Evolutionary conservation across 805 yeast genomes (phyloP), one percentile per base, ranked within the genome.

Genomic region (Pichia eremophila): DNA sequence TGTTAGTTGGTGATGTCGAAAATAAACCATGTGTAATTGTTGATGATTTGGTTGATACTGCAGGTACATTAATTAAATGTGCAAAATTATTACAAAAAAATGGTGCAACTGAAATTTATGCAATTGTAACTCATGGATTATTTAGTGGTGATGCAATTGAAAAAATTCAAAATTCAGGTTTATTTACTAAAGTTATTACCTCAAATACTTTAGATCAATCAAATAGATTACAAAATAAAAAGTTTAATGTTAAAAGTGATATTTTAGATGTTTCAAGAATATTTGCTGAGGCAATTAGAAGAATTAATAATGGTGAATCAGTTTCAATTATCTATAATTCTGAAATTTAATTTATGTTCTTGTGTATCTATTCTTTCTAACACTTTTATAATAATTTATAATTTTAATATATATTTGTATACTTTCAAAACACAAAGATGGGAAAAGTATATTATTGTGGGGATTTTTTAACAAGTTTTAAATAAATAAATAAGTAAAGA

Each of bases 221-320:
- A 6, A 75, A 73, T 22, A 78, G 74, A 46, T 61, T 79, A 19
- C 46, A 53, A 18, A 37, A 40, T 8, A 84, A 83, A 11, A 77
- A 74, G 44, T 34, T 8, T 14, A 15, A 15, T 34, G 17, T 34
- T 14, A 15, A 34, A 14, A 75, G 77, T 60, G 71, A 88, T 29
- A 87, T 91, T 10, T 70, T 93, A 57, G 99, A 93, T 57, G 93
- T 93, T 8, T 81, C 95, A 10, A 72, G 85, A 49, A 78, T 93
- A 18, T 84, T 93, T 57, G 96, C 95, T 17, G 99, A 93, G 66
- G 91, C 97, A 2, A 88, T 93, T 41, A 75, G 99, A 63, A 76
- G 99, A 64, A 91, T 93, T 44, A 95, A 93, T 65, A 93, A 93
- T 57, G 99, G 99, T 55, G 99, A 93, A 70, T 81, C 91, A 15